A percentile compares a stretch with the other conserved stretches of the same genome.
These are phyloP conservation scores for Rutstroemia sp. DNA, from an alignment of 2,329 filamentous ascomycete species.

Conservation along the genomic window DNA sequence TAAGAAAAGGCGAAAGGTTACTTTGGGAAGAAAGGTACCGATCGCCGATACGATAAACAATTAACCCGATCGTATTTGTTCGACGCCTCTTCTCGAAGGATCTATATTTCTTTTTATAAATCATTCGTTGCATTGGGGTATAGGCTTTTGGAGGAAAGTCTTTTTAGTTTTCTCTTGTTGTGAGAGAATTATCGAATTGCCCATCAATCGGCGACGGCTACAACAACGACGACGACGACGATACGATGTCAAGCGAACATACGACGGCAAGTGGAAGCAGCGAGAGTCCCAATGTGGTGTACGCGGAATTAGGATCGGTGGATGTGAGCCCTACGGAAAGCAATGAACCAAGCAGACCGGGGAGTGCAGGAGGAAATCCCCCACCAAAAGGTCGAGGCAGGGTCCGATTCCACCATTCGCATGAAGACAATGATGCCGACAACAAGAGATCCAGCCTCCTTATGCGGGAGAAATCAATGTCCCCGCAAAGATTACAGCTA, in stretches of 20 bases:
- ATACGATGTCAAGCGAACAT: slow-evolving; percentile 3
- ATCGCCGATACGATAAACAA: too few relatives aligned
- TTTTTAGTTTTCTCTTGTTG: too few relatives aligned
- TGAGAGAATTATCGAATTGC: too few relatives aligned
- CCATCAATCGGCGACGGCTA: not conserved
- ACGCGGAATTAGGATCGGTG: not conserved
- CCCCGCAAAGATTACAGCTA: slow-evolving; percentile 7
- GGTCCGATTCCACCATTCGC: slow-evolving; percentile 29
- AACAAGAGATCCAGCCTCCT: slow-evolving; percentile 23
- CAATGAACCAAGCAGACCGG: slow-evolving; percentile 20
- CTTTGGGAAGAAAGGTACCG: too few relatives aligned
- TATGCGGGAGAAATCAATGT: slow-evolving; percentile 18
- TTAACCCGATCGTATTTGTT: not conserved
- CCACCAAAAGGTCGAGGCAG: slow-evolving; percentile 17
- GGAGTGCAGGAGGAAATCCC: slow-evolving; percentile 16
- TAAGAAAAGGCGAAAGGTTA: not conserved
- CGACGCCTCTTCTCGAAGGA: not conserved
- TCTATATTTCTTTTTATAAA: too few relatives aligned
- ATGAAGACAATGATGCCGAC: slow-evolving; percentile 26
- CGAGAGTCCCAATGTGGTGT: not conserved
- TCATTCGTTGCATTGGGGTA: too few relatives aligned
- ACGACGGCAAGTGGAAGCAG: not conserved
- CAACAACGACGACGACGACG: not conserved
- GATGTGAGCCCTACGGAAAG: not conserved
- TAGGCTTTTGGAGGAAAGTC: too few relatives aligned